Base-by-base conservation (phyloP, 1,284 basidiomycete species). In the Somion occarium region DNA sequence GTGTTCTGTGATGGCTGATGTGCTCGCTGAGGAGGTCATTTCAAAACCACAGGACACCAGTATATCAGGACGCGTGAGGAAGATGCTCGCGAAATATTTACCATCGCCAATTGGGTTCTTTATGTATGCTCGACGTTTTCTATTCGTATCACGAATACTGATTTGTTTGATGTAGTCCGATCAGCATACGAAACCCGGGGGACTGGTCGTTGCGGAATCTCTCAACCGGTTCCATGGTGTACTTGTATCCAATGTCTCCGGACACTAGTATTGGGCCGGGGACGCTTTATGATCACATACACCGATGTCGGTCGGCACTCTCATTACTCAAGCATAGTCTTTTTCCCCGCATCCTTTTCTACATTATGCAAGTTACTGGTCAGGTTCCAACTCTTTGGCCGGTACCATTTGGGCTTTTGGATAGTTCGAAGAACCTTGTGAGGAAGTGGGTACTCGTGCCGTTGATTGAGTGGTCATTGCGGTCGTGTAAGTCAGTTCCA, bases 191-290 rank as follows among this genome's bases (percentile, higher is more conserved):
- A 9, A 38, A 53, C 1, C 60, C 63, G 0, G 61, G 60, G 19
- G 61, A 64, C 53, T 63, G 58, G 60, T 62, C 63, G 9, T 61
- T 63, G 61, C 59, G 59, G 15, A 64, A 64, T 44, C 54, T 64
- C 11, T 60, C 61, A 11, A 64, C 61, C 3, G 60, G 55, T 5
- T 55, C 60, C 1, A 56, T 60, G 37, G 61, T 62, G 11, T 62
- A 61, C 51, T 55, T 64, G 1, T 37, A 60, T 20, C 63, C 63
- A 2, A 49, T 58, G 38, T 13, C 26, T 48, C 48, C 5, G 46
- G 57, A 27, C 47, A 46, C 2, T 3, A 38, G 15, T 46, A 55
- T 38, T 19, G 53, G 3, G 49, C 57, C 44, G 54, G 54, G 11
- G 9, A 5, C 20, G 27, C 44, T 64, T 18, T 57, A 62, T 49